These are phyloP conservation scores for Aspergillus leporis DNA, from an alignment of 495 filamentous ascomycete genomes.

Conservation along the genomic window DNA sequence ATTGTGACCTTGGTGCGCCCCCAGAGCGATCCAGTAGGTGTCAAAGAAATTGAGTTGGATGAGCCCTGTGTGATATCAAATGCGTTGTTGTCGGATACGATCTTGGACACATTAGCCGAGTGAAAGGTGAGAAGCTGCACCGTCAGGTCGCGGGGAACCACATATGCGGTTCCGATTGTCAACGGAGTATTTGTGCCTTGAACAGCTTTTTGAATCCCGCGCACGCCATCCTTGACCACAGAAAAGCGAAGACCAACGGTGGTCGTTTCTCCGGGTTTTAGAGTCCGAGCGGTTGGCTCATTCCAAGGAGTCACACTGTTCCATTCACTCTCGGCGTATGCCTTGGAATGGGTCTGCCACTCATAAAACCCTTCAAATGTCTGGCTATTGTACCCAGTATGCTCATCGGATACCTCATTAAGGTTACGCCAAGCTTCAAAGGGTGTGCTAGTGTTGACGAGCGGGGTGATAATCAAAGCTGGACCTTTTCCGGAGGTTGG, in stretches of 20 bases:
- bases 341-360: conserved; percentile 49
- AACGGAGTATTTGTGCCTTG: conserved; percentile 38
- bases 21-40: conserved; percentile 6
- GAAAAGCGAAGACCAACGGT: conserved; percentile 50
- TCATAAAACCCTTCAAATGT: conserved; percentile 55
- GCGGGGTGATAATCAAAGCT: conserved; percentile 48
- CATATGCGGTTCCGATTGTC: conserved; percentile 47
- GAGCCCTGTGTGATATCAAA: conserved; percentile 20
- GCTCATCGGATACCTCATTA: conserved; percentile 20
- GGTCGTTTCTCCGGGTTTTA: conserved; percentile 39
- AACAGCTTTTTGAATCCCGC: conserved; percentile 41
- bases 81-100: conserved; percentile 22
- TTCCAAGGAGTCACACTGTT: conserved; percentile 45
- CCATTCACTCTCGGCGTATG: conserved; percentile 54
- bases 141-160: conserved; percentile 43
- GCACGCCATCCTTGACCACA: conserved; percentile 32
- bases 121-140: conserved; percentile 41
- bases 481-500: conserved; percentile 45
- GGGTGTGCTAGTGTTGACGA: conserved; percentile 27
- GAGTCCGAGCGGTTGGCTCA: conserved; percentile 38
- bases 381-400: conserved; percentile 45
- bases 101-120: conserved; percentile 15
- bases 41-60: conserved; percentile 10
- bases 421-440: conserved; percentile 54
- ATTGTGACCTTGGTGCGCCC: conserved; percentile 44